phyloP scores from a whole-genome alignment of 2,329 filamentous ascomycete genomes.

The Cladosporium phlei region DNA sequence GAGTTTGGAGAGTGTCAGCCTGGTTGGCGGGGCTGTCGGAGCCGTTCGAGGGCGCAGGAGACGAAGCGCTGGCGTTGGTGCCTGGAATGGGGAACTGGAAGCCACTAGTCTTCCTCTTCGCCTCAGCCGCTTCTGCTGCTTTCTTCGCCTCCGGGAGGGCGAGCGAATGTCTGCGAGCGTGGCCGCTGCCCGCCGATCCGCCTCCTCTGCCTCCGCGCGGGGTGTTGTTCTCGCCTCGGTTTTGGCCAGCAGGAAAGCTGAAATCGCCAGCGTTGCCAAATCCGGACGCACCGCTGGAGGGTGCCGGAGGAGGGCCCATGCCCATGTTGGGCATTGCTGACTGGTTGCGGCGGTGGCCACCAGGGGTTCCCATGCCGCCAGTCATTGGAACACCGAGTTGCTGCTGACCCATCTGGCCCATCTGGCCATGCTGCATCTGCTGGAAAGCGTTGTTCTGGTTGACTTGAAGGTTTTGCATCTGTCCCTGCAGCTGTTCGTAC shows the following conservation, averaged over 20 bases:
- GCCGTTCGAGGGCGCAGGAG: slow-evolving; percentile 46
- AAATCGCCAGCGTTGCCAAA: slow-evolving; percentile 69
- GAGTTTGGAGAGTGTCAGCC: slow-evolving; percentile 14
- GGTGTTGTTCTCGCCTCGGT: slow-evolving; percentile 55
- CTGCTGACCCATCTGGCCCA: slow-evolving; percentile 51
- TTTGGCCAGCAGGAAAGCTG: slow-evolving; percentile 30
- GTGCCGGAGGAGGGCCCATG: slow-evolving; percentile 73
- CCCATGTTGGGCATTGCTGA: slow-evolving; percentile 91
- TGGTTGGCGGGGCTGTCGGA: slow-evolving; percentile 53
- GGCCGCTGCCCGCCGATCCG: slow-evolving; percentile 64
- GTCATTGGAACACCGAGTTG: slow-evolving; percentile 68
- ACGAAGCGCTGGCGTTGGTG: slow-evolving; percentile 49
- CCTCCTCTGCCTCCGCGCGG: slow-evolving; percentile 66
- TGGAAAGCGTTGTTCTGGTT: slow-evolving; percentile 71
- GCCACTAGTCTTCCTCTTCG: slow-evolving; percentile 87
- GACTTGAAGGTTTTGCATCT: slow-evolving; percentile 72
- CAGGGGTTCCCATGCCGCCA: slow-evolving; percentile 65
- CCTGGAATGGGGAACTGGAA: slow-evolving; percentile 89
- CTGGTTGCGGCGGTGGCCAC: slow-evolving; percentile 87
- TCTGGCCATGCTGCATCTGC: slow-evolving; percentile 70
- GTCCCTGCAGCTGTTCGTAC: slow-evolving; percentile 74
- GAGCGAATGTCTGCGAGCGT: slow-evolving; percentile 90
- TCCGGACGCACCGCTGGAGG: slow-evolving; percentile 79
- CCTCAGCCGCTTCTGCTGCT: slow-evolving; percentile 91
- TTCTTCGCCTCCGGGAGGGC: slow-evolving; percentile 95